These are phyloP conservation scores for Coniophora puteana DNA, from an alignment of 1,284 basidiomycete genomes.

Conservation along the genomic window DNA sequence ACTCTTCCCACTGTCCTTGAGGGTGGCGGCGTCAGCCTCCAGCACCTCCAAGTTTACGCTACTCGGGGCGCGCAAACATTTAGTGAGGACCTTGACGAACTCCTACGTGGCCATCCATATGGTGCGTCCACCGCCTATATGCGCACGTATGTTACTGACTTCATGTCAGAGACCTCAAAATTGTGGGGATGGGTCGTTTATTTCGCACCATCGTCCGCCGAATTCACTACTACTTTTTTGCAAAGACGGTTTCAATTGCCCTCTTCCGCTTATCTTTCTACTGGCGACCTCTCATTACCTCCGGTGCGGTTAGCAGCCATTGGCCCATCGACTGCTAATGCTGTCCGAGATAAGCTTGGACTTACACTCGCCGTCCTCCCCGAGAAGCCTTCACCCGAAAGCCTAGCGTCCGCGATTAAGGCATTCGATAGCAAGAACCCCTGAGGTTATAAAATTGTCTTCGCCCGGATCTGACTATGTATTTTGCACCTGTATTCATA, in stretches of 20 bases:
- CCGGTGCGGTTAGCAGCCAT: slow-evolving; percentile 51
- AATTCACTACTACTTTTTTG: slow-evolving; percentile 51
- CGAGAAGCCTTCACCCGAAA: slow-evolving; percentile 51
- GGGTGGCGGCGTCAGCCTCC: slow-evolving; percentile 40
- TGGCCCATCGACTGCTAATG: slow-evolving; percentile 60
- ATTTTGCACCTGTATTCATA: no score
- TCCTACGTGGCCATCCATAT: no score
- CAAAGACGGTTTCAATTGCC: slow-evolving; percentile 35
- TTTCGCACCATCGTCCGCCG: slow-evolving; percentile 72
- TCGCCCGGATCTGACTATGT: no score
- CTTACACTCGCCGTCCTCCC: slow-evolving; percentile 53
- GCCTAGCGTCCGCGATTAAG: slow-evolving; percentile 38
- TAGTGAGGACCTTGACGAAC: slow-evolving; percentile 36
- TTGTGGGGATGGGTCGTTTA: slow-evolving; percentile 64
- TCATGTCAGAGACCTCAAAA: slow-evolving; percentile 7
- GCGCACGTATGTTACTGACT: no score
- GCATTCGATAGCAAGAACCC: slow-evolving; percentile 13
- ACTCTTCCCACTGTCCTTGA: slow-evolving; percentile 52
- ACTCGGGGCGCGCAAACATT: slow-evolving; percentile 57
- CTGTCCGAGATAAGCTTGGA: slow-evolving; percentile 41
- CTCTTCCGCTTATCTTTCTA: not conserved
- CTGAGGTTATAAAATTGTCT: no score
- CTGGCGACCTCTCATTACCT: not conserved
- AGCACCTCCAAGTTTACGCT: slow-evolving; percentile 60
- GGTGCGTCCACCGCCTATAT: not conserved